Percentiles rank a stretch among this genome's conserved stretches.
Conservation (phyloP, 2,329 filamentous ascomycete species). For the Aspergillus thermomutatus region DNA sequence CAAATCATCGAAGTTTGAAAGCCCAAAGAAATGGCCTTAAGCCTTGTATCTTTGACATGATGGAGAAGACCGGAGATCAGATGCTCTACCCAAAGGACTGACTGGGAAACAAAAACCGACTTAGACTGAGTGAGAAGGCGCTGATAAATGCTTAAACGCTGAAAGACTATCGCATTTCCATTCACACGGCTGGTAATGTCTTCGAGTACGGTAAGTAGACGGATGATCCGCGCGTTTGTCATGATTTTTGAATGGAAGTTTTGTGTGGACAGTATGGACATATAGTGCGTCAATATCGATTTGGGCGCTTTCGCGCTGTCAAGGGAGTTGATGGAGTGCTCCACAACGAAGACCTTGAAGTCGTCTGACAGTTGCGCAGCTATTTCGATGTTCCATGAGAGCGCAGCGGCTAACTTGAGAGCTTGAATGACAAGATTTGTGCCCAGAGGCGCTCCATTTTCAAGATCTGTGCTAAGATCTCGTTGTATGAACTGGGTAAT, state of each 20-base stretch:
- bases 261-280: conserved; percentile 77
- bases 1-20: conserved; percentile 66
- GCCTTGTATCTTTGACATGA: conserved; percentile 70
- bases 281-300: conserved; percentile 70
- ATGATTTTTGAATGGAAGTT: conserved; percentile 73
- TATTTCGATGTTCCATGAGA: conserved; percentile 72
- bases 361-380: conserved; percentile 69
- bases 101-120: conserved; percentile 65
- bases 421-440: conserved; percentile 72
- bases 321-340: conserved; percentile 72
- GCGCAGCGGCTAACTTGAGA: conserved; percentile 70
- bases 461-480: conserved; percentile 66
- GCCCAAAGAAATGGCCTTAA: conserved; percentile 70
- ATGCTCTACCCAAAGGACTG: conserved; percentile 75
- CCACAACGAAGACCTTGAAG: conserved; percentile 75
- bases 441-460: conserved; percentile 55
- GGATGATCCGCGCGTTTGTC: conserved; percentile 66
- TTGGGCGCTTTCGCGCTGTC: conserved; percentile 69
- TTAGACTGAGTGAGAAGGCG: conserved; percentile 71
- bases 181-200: conserved; percentile 69
- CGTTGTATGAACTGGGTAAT: conserved; percentile 80
- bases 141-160: conserved; percentile 74
- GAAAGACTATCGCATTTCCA: conserved; percentile 76
- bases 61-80: conserved; percentile 80
- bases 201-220: conserved; percentile 67